These are phyloP conservation scores for Cladosporium sp. DNA, from an alignment of 2,329 filamentous ascomycete genomes.

Conservation along the genomic window DNA sequence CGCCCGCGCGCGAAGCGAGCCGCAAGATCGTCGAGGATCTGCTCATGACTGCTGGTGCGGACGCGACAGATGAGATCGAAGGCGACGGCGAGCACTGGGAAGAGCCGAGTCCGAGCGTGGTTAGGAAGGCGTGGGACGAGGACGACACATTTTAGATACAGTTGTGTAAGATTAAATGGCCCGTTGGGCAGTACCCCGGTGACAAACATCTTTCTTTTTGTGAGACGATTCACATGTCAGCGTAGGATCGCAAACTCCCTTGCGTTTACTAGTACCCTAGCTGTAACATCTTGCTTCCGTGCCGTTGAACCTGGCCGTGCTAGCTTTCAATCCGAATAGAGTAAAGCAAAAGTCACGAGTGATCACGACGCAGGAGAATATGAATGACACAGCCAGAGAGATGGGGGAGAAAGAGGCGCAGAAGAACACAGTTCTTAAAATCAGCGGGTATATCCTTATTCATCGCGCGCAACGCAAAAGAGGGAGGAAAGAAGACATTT, in stretches of 20 bases:
- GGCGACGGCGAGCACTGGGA: slow-evolving; percentile 39
- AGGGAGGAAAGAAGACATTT: not conserved
- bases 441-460: slow-evolving; percentile 23
- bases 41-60: slow-evolving; percentile 70
- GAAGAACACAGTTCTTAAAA: slow-evolving; percentile 8
- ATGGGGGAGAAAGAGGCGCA: not conserved
- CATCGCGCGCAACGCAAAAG: slow-evolving; percentile 21
- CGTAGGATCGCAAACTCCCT: not conserved
- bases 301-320: not conserved
- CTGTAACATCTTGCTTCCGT: not conserved
- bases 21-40: slow-evolving; percentile 80
- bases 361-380: too few relatives aligned
- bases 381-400: not conserved
- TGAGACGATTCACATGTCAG: not conserved
- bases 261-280: not conserved
- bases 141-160: slow-evolving; percentile 49
- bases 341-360: too few relatives aligned
- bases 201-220: not conserved
- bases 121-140: slow-evolving; percentile 46
- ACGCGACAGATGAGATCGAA: slow-evolving; percentile 53
- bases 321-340: too few relatives aligned
- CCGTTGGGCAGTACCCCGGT: not conserved
- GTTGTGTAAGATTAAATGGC: not conserved
- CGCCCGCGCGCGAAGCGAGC: slow-evolving; percentile 79
- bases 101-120: slow-evolving; percentile 52